phyloP scores from a whole-genome alignment of 257 asterid genomes.

The Solanum sejunctum region DNA sequence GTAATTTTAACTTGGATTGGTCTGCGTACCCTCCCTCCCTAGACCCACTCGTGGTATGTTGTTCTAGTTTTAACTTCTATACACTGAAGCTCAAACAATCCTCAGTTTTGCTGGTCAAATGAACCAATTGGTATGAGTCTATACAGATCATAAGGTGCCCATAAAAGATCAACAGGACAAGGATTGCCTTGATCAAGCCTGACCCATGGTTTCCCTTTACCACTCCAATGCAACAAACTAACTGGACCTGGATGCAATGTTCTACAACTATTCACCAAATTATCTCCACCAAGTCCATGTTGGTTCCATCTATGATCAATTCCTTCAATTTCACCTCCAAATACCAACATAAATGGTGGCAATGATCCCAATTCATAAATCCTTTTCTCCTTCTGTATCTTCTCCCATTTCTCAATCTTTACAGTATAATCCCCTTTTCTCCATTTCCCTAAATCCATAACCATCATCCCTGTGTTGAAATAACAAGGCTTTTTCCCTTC shows the following conservation, averaged over 20 bases:
- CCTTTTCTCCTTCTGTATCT: conserved; percentile 40
- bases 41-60: too few relatives aligned
- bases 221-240: conserved; percentile 82
- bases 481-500: conserved; percentile 48
- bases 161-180: conserved; percentile 47
- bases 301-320: conserved; percentile 68
- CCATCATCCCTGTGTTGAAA: conserved; percentile 71
- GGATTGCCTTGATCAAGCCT: conserved; percentile 45
- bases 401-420: conserved; percentile 60
- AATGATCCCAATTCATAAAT: conserved; percentile 60
- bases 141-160: conserved; percentile 56
- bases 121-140: background rate
- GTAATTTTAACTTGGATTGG: background rate
- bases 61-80: background rate
- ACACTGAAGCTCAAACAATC: background rate
- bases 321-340: conserved; percentile 53
- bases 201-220: conserved; percentile 84
- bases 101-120: background rate
- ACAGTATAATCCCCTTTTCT: conserved; percentile 35
- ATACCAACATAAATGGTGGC: conserved; percentile 68
- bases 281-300: conserved; percentile 77
- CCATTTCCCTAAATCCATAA: conserved; percentile 53
- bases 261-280: conserved; percentile 49
- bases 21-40: too few relatives aligned
- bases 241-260: conserved; percentile 57